phyloP scores from a whole-genome alignment of 106 monocot species.

The Dioscorea dumetorum region DNA sequence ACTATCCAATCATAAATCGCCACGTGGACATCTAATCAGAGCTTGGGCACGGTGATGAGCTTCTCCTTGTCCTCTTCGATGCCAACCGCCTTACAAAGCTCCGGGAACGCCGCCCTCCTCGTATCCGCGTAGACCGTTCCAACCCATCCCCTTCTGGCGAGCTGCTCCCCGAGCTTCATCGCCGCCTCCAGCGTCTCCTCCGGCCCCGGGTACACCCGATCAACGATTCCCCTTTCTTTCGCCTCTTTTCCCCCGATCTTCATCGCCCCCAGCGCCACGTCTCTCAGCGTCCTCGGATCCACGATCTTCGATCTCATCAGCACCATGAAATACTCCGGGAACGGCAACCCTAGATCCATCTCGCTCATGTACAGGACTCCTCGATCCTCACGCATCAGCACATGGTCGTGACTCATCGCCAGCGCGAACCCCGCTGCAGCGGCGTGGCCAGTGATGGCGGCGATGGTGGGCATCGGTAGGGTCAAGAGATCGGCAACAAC shows the following conservation, averaged over 20 bases:
- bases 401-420: constrained; percentile 43
- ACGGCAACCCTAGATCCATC: constrained; percentile 26
- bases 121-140: constrained; percentile 40
- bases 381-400: constrained; percentile 37
- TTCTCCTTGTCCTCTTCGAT: constrained; percentile 2
- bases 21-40: background rate
- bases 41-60: background rate
- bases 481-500: constrained; percentile 40
- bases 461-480: constrained; percentile 64
- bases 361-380: constrained; percentile 68
- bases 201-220: constrained; percentile 16
- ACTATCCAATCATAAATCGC: no score
- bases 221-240: constrained; percentile 40
- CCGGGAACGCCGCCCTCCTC: constrained; percentile 29
- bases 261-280: constrained; percentile 17
- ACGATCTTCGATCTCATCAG: constrained; percentile 38
- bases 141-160: constrained; percentile 43
- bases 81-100: constrained; percentile 22
- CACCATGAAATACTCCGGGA: constrained; percentile 28
- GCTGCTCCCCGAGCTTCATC: constrained; percentile 35
- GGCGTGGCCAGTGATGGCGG: constrained; percentile 61
- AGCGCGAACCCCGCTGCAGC: constrained; percentile 62
- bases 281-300: constrained; percentile 15
- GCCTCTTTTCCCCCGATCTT: constrained; percentile 43
- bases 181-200: constrained; percentile 41